Conservation (phyloP, 2,329 filamentous ascomycete species). For the Neopestalotiopsis sp. region DNA sequence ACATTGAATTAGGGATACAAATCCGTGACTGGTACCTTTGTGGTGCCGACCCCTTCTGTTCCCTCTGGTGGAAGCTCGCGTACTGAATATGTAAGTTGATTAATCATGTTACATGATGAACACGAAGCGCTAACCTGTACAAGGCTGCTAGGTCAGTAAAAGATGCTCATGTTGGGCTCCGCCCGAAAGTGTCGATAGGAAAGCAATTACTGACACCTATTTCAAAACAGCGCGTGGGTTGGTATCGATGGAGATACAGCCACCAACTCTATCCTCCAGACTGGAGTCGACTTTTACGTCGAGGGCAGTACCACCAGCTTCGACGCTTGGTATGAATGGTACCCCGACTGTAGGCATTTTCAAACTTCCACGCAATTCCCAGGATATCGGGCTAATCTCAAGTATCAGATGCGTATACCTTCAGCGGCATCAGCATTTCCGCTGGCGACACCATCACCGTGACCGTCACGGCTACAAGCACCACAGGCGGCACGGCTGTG, state of each 20-base stretch:
- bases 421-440: conserved; percentile 47
- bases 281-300: conserved; percentile 61
- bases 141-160: too few species aligned
- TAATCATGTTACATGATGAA: not conserved
- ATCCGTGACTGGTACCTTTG: conserved; percentile 58
- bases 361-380: not conserved
- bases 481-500: conserved; percentile 48
- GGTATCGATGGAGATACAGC: conserved; percentile 67
- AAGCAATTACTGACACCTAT: not conserved
- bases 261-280: conserved; percentile 58
- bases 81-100: not conserved
- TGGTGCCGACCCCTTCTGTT: conserved; percentile 51
- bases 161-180: too few species aligned
- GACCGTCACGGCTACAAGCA: conserved; percentile 43
- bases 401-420: conserved; percentile 36
- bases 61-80: conserved; percentile 32
- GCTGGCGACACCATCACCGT: conserved; percentile 34
- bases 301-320: conserved; percentile 47
- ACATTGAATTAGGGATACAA: not conserved
- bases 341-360: conserved; percentile 49
- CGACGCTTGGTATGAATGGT: conserved; percentile 65
- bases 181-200: too few species aligned
- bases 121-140: not conserved
- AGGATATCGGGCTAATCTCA: not conserved
- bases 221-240: conserved; percentile 54